Base-by-base conservation (phyloP, 345 rosid genomes). In the Pseudoturritis turrita region DNA sequence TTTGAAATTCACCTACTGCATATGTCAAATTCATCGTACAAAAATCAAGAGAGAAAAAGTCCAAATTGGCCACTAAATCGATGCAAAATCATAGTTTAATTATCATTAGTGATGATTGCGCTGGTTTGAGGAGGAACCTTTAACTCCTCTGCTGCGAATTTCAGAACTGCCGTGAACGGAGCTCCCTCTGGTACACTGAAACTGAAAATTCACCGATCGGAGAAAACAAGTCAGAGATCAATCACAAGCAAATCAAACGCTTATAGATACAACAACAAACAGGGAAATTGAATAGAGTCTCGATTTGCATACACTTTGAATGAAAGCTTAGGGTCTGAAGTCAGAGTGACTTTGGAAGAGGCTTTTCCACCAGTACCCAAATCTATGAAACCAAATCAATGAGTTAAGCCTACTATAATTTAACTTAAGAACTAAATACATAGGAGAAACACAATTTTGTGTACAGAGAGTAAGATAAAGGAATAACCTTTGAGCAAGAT, bases 181-280 rank as follows among this genome's bases (percentile, higher is more conserved):
- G 96, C 97, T n/a, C 90, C 98, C 58, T 94, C 98, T 9, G 98
- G 98, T 1, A 94, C 96, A 83, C 91, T 89, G 79, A 94, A 94
- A 68, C 98, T 94, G 87, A 7, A 64, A 63, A 71, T 65, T 17
- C 18, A 65, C 19, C 37, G 23, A 68, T 52, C 57, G 18, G 25
- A 15, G 23, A 22, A 40, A 13, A 26, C 14, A 44, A 6, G 3
- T 8, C 10, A 57, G 2, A 31, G 53, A 62, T 45, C 61, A 53
- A 68, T 39, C 56, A 9, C 39, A 49, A 10, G 11, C 8, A 18
- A 36, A 37, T 18, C 52, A 12, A 11, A 36, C 0, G 25, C 49
- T 33, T 28, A 4, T 1, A 11, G 1, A n/a, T n/a, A n/a, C n/a
- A n/a, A n/a, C n/a, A n/a, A n/a, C n/a, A 4, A 4, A 12, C 12